phyloP scores from a whole-genome alignment of 148 eudicot genomes.

The Rhododendron kiyosumense region DNA sequence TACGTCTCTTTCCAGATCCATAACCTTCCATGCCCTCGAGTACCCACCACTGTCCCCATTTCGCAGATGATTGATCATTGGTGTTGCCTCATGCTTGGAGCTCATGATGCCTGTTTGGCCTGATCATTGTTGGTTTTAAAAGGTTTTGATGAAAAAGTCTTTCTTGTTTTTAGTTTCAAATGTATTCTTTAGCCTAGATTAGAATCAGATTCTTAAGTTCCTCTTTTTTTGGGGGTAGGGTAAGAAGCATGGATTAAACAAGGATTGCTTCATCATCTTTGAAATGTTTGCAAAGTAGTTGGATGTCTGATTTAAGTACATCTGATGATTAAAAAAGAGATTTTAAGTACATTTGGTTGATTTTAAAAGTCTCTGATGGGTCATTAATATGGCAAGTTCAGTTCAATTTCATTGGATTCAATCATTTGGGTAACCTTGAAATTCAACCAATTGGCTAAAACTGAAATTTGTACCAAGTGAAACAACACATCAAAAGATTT shows the following conservation, averaged over 20 bases:
- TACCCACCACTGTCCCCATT: conserved; percentile 1
- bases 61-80: background rate
- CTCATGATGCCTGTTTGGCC: conserved; percentile 6
- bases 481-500: background rate
- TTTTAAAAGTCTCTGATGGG: background rate
- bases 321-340: background rate
- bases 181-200: background rate
- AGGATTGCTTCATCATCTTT: background rate
- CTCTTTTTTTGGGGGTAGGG: background rate
- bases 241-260: background rate
- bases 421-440: background rate
- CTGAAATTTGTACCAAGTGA: background rate
- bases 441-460: background rate
- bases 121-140: background rate
- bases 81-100: background rate
- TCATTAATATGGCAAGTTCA: background rate
- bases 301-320: background rate
- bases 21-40: conserved; percentile 5
- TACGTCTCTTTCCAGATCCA: conserved; percentile 4
- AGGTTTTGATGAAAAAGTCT: background rate
- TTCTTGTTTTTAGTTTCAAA: background rate
- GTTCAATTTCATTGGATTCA: background rate
- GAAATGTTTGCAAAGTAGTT: background rate
- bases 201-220: background rate
- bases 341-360: background rate